phyloP scores from a whole-genome alignment of 768 basidiomycete species.

The Agrocybe chaxingu region DNA sequence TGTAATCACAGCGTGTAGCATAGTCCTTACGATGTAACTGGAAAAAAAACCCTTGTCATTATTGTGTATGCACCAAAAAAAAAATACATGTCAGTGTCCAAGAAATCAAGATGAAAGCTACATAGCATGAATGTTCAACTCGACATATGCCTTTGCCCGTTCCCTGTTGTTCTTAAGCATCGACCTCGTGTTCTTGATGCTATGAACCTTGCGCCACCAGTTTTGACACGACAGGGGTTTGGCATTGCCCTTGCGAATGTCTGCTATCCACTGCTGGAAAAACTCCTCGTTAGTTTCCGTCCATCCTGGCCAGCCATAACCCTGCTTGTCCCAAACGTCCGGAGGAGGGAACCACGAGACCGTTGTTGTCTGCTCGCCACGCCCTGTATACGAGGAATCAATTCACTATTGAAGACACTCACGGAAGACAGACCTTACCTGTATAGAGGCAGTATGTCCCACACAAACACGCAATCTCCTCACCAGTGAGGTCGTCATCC shows the following conservation, averaged over 20 bases:
- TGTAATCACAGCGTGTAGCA: too few relatives aligned
- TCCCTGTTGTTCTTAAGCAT: too few relatives aligned
- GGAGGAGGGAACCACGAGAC: conserved; percentile 9
- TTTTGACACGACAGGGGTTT: not conserved
- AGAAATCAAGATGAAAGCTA: too few relatives aligned
- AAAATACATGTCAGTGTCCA: too few relatives aligned
- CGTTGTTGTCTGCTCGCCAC: not conserved
- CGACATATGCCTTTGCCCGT: too few relatives aligned
- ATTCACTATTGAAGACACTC: not conserved
- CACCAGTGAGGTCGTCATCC: conserved; percentile 7
- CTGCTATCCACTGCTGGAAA: not conserved
- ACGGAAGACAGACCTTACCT: not conserved
- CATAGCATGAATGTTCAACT: too few relatives aligned
- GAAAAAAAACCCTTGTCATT: too few relatives aligned
- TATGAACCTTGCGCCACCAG: not conserved
- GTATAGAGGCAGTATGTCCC: conserved; percentile 10
- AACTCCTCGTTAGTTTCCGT: not conserved
- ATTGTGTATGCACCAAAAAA: too few relatives aligned
- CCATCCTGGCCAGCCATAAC: conserved; percentile 8
- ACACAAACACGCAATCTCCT: conserved; percentile 7
- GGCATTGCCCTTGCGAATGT: not conserved
- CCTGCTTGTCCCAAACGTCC: not conserved
- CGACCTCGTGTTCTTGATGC: too few relatives aligned
- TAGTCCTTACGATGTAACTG: too few relatives aligned
- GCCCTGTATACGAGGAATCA: not conserved